phyloP scores from a whole-genome alignment of 148 eudicot species.

The Oxyria digyna region DNA sequence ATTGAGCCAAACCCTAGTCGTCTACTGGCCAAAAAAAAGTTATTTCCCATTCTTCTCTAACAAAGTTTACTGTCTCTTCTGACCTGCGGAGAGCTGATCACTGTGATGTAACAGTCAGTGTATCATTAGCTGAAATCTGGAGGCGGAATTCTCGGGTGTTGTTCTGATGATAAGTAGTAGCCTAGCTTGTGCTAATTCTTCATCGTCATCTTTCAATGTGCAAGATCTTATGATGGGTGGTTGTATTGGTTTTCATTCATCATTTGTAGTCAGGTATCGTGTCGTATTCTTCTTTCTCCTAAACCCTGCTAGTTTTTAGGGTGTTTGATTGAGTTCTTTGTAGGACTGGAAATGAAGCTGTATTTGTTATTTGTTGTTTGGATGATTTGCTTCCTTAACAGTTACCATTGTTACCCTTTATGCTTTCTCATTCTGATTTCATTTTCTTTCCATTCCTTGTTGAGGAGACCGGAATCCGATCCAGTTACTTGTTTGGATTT shows the following conservation, averaged over 20 bases:
- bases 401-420: neutral
- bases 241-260: neutral
- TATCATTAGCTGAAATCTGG: neutral
- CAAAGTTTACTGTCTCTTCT: neutral
- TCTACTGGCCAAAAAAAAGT: neutral
- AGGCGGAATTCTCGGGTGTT: neutral
- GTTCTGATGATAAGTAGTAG: constrained; percentile 1
- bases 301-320: neutral
- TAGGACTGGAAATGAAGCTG: neutral
- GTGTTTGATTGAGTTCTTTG: neutral
- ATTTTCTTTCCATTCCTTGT: neutral
- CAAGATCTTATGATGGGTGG: constrained; percentile 1
- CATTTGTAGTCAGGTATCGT: neutral
- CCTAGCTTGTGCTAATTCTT: neutral
- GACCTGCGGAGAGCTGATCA: too few relatives aligned
- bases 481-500: neutral
- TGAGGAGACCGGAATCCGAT: neutral
- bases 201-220: neutral
- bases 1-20: neutral
- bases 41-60: neutral
- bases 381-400: neutral
- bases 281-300: neutral
- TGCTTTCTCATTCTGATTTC: neutral
- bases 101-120: neutral
- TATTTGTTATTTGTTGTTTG: neutral